Evolutionary conservation across 441 rosid genomes (phyloP), one percentile per base, ranked within the genome.

Genomic region (Arabidopsis hybrid): DNA sequence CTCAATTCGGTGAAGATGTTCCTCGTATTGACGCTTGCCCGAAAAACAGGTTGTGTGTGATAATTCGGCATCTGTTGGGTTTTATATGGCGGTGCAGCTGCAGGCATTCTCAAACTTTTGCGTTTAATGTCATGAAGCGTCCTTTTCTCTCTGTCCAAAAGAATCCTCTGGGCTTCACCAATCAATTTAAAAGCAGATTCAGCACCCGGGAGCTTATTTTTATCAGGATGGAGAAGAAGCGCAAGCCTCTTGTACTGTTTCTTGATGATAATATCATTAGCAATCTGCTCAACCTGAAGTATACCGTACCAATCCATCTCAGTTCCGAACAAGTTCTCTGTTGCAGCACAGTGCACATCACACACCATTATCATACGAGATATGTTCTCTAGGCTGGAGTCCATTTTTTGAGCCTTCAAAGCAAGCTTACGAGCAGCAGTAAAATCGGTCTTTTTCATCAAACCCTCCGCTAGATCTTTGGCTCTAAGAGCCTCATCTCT

Each of bases 241-340:
- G 99, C 99, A 64, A 88, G 86, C 84, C 85, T 93, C 72, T 78
- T 85, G 73, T 89, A 93, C 83, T 95, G 99, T 83, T 91, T 95
- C 91, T 84, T 93, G 79, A 95, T 88, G 39, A 78, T 55, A 43
- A 74, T 71, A 68, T 91, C 98, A 81, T 91, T 86, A 18, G 90
- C 89, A 3, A 79, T 79, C 32, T 69, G 82, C 43, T 85, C 88
- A 78, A 95, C 75, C 84, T 95, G 92, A 70, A 95, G 95, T 53
- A 95, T 93, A 45, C 84, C 91, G 59, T 93, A 95, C 97, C 98
- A 95, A 81, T 93, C 97, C 84, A 71, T 82, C 81, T 90, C 99
- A 70, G 81, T 83, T 21, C 95, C 98, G 4, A 67, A 71, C 16
- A 85, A 8, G 60, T 85, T 91, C 75, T 81, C 77, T 7, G 84